Evolutionary conservation across 1,284 basidiomycete genomes (phyloP), one percentile per base, ranked within the genome.

Genomic region (Testicularia cyperi): DNA sequence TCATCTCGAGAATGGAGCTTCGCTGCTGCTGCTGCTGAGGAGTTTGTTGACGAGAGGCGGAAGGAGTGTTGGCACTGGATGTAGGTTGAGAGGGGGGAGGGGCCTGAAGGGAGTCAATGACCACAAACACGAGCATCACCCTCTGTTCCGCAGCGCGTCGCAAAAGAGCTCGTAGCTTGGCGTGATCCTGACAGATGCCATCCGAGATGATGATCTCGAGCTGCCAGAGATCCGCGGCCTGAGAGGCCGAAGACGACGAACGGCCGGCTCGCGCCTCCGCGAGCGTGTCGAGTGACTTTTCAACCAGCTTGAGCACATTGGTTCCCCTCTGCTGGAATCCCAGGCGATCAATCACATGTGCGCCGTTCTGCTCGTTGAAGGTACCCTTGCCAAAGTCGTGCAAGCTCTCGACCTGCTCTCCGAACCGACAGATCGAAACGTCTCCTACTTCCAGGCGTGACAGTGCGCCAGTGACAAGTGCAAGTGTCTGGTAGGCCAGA

Each of bases 171-270:
- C 87, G 84, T 36, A 98, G 81, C 63, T 82, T 81, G 34, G 91
- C 88, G 76, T 97, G 92, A 74, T 97, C 90, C 78, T 97, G 91
- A 77, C 92, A 97, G 62, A 97, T 89, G 23, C 95, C 95, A 75
- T 99, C 95, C 15, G 92, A 97, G 61, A 98, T 91, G 81, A 99
- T 95, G 79, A 98, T 92, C 78, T 96, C 85, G 42, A 99, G 82
- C 77, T 99, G 95, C 95, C 95, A 98, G 19, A 98, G 81, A 62
- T 97, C 92, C 2, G 84, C 82, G 5, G 76, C 72, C 10, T 55
- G 47, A 20, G 62, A 56, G 14, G 56, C 56, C 4, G 49, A 49
- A 5, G 56, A 61, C 1, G 60, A 56, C n/a, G 85, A 83, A 24
- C 84, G 82, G 40, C 82, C 81, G 68, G 88, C 87, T 32, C 89